Evolutionary conservation across 805 yeast species (phyloP), one percentile per base, ranked within the genome.

Genomic region (Lipomyces orientalis): DNA sequence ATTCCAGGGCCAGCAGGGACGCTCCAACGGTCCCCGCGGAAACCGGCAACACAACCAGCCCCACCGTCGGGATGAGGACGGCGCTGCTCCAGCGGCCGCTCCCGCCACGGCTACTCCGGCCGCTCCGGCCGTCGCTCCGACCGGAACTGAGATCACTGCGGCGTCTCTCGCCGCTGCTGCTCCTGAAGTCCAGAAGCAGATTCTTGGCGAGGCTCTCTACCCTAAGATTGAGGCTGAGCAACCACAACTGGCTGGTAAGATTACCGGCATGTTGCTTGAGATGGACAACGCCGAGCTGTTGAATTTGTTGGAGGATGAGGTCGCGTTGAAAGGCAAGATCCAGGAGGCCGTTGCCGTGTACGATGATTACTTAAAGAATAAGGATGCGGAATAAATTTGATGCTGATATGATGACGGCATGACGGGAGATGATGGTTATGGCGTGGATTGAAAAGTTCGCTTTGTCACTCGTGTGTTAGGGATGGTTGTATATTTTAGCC

Each of bases 181-280:
- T 34, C 95, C 91, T 79, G 91, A 87, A 78, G 95, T 90, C 79
- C 97, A 93, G 85, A 94, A 94, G 91, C 94, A 97, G 87, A 87
- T 93, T 79, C 87, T 95, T 79, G 99, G 99, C 83, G 98, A 95
- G 86, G 97, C 93, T 79, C 86, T 95, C 79, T 95, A 94, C 87
- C 93, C 96, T 78, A 91, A 88, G 87, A 90, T 95, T 77, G 88
- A 89, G 73, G 88, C 93, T 74, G 88, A 88, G 76, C 97, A 93
- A 78, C 90, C 90, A 67, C 97, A 93, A 82, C 92, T 97, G 77
- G 98, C 98, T 74, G 97, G 97, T 84, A 94, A 93, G 85, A 91
- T 95, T 80, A 95, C 99, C 74, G 98, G 98, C 85, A 95, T 95
- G 98, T 88, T 95, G 85, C 87, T 95, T 79, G 97, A 93, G 79